Percentiles rank a stretch among this genome's conserved stretches.
Evolutionary conservation across 2,329 filamentous ascomycete species (phyloP).

Genomic region (Apiospora pterosperma): DNA sequence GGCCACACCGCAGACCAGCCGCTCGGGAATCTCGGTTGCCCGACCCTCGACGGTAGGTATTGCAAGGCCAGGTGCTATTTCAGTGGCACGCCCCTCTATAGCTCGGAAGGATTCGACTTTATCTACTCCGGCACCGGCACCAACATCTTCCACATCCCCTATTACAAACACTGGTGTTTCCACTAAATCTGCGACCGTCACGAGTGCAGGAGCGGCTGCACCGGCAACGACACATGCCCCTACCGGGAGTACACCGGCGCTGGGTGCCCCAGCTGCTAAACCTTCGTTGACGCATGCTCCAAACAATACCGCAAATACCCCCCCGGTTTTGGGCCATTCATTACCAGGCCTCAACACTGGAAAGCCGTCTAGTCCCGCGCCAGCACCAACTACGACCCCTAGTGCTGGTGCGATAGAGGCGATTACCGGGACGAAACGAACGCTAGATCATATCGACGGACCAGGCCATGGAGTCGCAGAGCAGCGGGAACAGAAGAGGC

Average conservation of each 20-base stretch:
- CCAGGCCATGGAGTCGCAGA: background rate
- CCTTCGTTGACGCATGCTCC: background rate
- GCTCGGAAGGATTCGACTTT: background rate
- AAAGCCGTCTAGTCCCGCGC: slow-evolving; percentile 4
- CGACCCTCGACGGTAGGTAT: slow-evolving; percentile 9
- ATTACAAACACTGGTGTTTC: background rate
- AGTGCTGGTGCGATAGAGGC: slow-evolving; percentile 25
- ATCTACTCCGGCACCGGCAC: background rate
- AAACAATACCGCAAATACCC: too few species aligned
- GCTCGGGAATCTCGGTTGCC: slow-evolving; percentile 8
- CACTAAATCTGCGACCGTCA: background rate
- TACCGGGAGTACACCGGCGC: background rate
- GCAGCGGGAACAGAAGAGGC: background rate
- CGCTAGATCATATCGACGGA: slow-evolving; percentile 10
- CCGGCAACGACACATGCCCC: background rate
- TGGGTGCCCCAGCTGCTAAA: background rate
- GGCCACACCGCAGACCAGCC: background rate
- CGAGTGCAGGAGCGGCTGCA: background rate
- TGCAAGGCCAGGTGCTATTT: slow-evolving; percentile 8
- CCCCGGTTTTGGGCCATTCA: background rate
- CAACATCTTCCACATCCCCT: background rate
- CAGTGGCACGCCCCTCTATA: slow-evolving; percentile 9
- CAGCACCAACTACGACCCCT: slow-evolving; percentile 24
- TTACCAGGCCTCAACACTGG: background rate
- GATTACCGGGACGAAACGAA: slow-evolving; percentile 21